phyloP scores from a whole-genome alignment of 306 rosid genomes.

The Lagenaria siceraria region DNA sequence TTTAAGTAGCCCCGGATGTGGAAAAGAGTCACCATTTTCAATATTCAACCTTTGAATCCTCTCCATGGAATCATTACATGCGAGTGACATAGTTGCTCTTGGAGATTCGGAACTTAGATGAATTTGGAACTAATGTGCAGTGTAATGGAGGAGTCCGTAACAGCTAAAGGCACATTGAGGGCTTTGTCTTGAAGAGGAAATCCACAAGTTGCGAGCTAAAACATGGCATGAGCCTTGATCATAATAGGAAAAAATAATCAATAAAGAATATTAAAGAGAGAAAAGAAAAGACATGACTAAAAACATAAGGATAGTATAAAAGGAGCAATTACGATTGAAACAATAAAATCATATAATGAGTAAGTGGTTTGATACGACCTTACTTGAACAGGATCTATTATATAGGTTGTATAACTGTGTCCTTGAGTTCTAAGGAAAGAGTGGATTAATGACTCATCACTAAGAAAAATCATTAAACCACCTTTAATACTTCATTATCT shows the following conservation, averaged over 20 bases:
- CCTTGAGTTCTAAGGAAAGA: too few species aligned
- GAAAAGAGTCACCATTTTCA: constrained; percentile 31
- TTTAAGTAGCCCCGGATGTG: constrained; percentile 3
- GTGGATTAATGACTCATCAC: neutral
- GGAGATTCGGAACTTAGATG: constrained; percentile 14
- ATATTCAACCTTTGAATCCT: constrained; percentile 16
- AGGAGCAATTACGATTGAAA: neutral
- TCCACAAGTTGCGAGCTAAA: neutral
- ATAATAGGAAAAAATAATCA: neutral
- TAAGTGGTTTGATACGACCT: too few species aligned
- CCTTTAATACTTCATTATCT: neutral
- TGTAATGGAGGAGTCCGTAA: neutral
- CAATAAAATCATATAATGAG: neutral
- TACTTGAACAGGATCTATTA: too few species aligned
- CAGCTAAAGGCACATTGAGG: neutral
- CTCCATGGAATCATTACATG: constrained; percentile 26
- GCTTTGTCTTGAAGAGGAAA: neutral
- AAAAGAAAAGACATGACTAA: neutral
- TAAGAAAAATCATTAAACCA: neutral
- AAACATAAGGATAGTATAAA: neutral
- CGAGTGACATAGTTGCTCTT: constrained; percentile 17
- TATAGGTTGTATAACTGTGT: too few species aligned
- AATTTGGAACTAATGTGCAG: neutral
- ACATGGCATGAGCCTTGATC: neutral
- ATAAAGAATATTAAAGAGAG: neutral